phyloP scores from a whole-genome alignment of 768 basidiomycete genomes.

The Amanita inopinata region DNA sequence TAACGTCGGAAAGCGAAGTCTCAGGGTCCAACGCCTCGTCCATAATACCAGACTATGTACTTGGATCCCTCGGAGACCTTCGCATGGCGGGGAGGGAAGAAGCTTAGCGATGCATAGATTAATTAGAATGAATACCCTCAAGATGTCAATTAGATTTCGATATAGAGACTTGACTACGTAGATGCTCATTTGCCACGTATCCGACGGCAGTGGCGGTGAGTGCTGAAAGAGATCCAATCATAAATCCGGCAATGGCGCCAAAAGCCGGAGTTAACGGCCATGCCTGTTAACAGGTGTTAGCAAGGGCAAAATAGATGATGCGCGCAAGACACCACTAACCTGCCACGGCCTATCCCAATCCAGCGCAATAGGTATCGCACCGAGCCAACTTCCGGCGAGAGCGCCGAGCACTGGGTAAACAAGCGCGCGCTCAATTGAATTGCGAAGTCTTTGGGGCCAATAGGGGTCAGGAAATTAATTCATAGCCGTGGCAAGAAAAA shows the following conservation, averaged over 20 bases:
- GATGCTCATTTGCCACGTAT: slow-evolving; percentile 23
- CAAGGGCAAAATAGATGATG: too few relatives aligned
- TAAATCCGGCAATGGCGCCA: slow-evolving; percentile 61
- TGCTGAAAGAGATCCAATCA: slow-evolving; percentile 46
- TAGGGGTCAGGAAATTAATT: too few relatives aligned
- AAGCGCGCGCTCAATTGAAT: slow-evolving; percentile 66
- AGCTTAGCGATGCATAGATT: slow-evolving; percentile 11
- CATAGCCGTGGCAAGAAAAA: slow-evolving; percentile 9
- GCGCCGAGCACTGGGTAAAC: slow-evolving; percentile 74
- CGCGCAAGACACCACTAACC: too few relatives aligned
- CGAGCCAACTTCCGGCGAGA: slow-evolving; percentile 69
- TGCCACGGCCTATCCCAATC: slow-evolving; percentile 99
- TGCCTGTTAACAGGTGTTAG: slow-evolving; percentile 37
- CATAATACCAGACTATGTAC: slow-evolving; percentile 76
- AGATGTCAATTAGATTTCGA: slow-evolving; percentile 1
- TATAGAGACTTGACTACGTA: slow-evolving; percentile 13
- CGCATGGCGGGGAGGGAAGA: slow-evolving; percentile 23
- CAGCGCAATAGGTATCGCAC: slow-evolving; percentile 76
- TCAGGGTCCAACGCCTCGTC: slow-evolving; percentile 59
- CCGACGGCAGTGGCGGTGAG: slow-evolving; percentile 33
- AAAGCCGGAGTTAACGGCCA: slow-evolving; percentile 78
- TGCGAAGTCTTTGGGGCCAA: slow-evolving; percentile 36
- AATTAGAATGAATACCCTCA: slow-evolving; percentile 8
- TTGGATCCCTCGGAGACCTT: slow-evolving; percentile 76
- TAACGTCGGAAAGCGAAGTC: slow-evolving; percentile 67